A percentile compares a stretch with the other conserved stretches of the same genome.
phyloP scores from a whole-genome alignment of 495 filamentous ascomycete species.

The Friedmanniomyces simplex region DNA sequence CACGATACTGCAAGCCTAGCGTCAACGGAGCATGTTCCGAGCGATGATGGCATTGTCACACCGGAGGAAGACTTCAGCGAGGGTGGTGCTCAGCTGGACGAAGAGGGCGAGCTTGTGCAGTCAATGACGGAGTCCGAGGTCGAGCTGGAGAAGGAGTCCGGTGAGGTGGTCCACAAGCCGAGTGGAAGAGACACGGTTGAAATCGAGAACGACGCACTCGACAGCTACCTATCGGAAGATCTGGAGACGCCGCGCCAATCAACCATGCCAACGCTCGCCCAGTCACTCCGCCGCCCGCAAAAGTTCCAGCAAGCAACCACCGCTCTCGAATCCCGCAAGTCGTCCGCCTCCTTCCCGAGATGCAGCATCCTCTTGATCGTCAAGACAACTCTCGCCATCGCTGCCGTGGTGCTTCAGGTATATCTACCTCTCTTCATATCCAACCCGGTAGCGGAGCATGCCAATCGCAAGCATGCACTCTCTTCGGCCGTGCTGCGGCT shows the following conservation, averaged over 20 bases:
- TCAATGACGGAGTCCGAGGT: not conserved
- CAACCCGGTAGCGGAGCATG: not conserved
- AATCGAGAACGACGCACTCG: slow-evolving; percentile 1
- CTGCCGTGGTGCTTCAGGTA: not conserved
- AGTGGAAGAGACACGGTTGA: not conserved
- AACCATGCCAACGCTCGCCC: not conserved
- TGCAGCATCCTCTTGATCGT: not conserved
- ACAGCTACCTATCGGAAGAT: slow-evolving; percentile 10
- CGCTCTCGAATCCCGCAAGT: not conserved
- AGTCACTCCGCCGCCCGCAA: too few species aligned
- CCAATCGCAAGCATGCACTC: not conserved
- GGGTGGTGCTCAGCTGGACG: not conserved
- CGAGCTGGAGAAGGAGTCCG: not conserved
- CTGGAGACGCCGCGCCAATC: slow-evolving; percentile 17
- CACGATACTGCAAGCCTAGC: slow-evolving; percentile 14
- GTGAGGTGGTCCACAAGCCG: not conserved
- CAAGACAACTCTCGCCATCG: not conserved
- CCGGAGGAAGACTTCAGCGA: not conserved
- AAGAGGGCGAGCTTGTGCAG: not conserved
- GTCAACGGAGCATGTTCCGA: slow-evolving; percentile 1
- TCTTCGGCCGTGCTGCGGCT: not conserved
- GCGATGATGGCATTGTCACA: slow-evolving; percentile 3
- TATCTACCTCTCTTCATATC: not conserved
- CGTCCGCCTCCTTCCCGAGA: not conserved
- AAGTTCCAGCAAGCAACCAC: not conserved